Conservation (phyloP, 495 filamentous ascomycete genomes). For the Neurospora pannonica region DNA sequence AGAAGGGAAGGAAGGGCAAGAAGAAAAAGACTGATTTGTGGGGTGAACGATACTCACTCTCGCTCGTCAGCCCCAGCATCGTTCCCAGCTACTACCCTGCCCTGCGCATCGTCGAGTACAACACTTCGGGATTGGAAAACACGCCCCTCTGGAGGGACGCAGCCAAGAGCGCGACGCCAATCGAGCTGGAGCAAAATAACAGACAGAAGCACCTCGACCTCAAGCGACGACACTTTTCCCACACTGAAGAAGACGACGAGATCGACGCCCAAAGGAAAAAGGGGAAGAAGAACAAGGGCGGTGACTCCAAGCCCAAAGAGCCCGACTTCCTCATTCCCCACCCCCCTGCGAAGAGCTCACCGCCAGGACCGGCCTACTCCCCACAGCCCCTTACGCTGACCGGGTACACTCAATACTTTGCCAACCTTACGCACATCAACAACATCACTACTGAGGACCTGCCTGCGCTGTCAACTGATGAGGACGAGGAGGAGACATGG, state of each 20-base stretch:
- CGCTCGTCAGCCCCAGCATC: conserved; percentile 71
- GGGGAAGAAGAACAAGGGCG: conserved; percentile 43
- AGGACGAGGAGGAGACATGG: conserved; percentile 16
- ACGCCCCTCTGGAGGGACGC: conserved; percentile 34
- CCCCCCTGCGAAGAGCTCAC: conserved; percentile 59
- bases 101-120: conserved; percentile 83
- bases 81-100: conserved; percentile 92
- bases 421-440: conserved; percentile 85
- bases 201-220: conserved; percentile 16
- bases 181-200: not conserved
- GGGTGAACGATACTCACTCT: conserved; percentile 76
- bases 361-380: conserved; percentile 87
- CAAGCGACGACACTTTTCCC: not conserved
- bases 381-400: conserved; percentile 69
- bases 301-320: conserved; percentile 46
- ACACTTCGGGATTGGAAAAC: conserved; percentile 68
- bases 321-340: conserved; percentile 57
- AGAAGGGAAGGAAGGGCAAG: conserved; percentile 25
- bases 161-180: not conserved
- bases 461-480: not conserved
- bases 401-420: conserved; percentile 82
- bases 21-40: conserved; percentile 46
- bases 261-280: conserved; percentile 31
- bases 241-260: not conserved
- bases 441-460: conserved; percentile 26